phyloP scores from a whole-genome alignment of 139 green algal species.

The Eudorina sp. region DNA sequence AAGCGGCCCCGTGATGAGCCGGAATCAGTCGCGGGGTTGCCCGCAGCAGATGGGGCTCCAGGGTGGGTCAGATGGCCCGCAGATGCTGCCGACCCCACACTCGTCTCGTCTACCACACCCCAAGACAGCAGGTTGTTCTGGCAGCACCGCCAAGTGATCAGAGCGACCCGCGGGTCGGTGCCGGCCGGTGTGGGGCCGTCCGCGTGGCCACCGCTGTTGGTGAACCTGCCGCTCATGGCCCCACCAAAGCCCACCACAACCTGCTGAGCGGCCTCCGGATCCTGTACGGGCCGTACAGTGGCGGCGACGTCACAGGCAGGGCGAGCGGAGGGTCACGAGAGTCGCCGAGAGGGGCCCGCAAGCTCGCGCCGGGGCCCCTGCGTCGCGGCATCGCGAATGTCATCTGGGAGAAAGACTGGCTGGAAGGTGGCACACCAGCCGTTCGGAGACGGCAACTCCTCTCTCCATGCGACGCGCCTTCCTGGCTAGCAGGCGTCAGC shows the following conservation, averaged over 20 bases:
- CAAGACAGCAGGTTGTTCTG: conserved; percentile 10
- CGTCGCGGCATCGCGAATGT: too few species aligned
- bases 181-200: neutral
- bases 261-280: neutral
- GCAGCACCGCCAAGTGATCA: conserved; percentile 28
- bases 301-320: too few species aligned
- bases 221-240: neutral
- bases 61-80: neutral
- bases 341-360: too few species aligned
- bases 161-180: neutral
- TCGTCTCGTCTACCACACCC: neutral
- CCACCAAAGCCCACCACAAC: conserved; percentile 1
- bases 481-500: too few species aligned
- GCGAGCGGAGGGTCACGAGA: too few species aligned
- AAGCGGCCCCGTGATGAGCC: neutral
- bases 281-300: too few species aligned
- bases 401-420: too few species aligned
- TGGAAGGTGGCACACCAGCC: too few species aligned
- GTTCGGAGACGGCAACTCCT: too few species aligned
- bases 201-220: neutral
- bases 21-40: neutral
- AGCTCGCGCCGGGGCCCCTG: too few species aligned
- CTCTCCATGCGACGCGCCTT: too few species aligned
- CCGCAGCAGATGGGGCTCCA: neutral
- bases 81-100: too few species aligned